These are phyloP conservation scores for Candida xiaguanensis DNA, from an alignment of 805 yeast genomes.

Conservation along the genomic window DNA sequence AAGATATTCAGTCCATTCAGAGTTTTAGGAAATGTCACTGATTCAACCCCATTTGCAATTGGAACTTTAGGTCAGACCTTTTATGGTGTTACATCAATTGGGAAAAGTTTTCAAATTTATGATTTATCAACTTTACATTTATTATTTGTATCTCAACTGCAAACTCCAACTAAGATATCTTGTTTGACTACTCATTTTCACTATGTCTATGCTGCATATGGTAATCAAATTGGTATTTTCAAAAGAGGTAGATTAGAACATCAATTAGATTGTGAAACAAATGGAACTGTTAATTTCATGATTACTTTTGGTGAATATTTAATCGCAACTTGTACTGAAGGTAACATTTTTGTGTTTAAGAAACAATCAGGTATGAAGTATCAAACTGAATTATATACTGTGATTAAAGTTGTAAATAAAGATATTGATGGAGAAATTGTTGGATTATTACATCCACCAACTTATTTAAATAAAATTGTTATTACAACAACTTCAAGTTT, in stretches of 20 bases:
- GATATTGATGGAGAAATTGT: constrained; percentile 69
- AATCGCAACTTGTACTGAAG: constrained; percentile 46
- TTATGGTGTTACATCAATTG: constrained; percentile 86
- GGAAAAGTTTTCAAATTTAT: constrained; percentile 84
- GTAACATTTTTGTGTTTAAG: constrained; percentile 52
- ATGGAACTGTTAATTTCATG: constrained; percentile 44
- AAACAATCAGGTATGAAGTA: constrained; percentile 41
- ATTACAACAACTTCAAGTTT: constrained; percentile 70
- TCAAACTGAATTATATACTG: constrained; percentile 66
- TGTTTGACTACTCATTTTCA: constrained; percentile 79
- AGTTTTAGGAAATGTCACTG: constrained; percentile 84
- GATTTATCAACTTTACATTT: constrained; percentile 85
- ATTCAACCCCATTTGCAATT: constrained; percentile 78
- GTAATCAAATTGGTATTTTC: constrained; percentile 68
- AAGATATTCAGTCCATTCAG: constrained; percentile 80
- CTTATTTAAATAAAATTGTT: constrained; percentile 84
- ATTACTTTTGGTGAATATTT: constrained; percentile 76
- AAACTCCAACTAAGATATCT: constrained; percentile 67
- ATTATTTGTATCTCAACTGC: constrained; percentile 78
- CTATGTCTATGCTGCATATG: constrained; percentile 75
- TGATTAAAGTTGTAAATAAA: constrained; percentile 47
- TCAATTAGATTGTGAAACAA: constrained; percentile 27
- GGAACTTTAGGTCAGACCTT: constrained; percentile 87
- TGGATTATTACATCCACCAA: constrained; percentile 76
- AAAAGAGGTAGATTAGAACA: constrained; percentile 72